Percentiles rank a stretch among this genome's conserved stretches.
Evolutionary conservation across 345 rosid genomes (phyloP).

Genomic region (Sonneratia alba): DNA sequence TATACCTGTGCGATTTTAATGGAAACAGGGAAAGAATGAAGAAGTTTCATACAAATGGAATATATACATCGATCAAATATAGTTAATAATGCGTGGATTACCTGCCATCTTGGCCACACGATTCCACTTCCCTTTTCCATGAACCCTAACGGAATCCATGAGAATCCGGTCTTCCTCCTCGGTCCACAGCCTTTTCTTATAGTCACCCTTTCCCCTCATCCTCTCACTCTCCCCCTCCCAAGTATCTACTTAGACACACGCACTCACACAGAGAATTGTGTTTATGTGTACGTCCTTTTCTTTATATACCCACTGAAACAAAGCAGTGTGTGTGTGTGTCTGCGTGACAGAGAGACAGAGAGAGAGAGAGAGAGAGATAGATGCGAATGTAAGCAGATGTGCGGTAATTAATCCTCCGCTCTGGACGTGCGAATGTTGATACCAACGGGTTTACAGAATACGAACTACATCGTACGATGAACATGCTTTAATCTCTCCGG

Average conservation of each 20-base stretch:
- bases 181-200: conserved; percentile 6
- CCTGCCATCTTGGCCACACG: conserved; percentile 45
- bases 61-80: neutral
- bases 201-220: neutral
- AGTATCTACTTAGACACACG: neutral
- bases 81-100: conserved; percentile 1
- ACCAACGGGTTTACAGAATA: too few relatives aligned
- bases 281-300: neutral
- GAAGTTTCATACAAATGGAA: neutral
- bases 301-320: too few relatives aligned
- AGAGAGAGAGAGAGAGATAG: too few relatives aligned
- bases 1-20: neutral
- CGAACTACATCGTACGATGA: too few relatives aligned
- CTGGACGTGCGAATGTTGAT: too few relatives aligned
- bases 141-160: conserved; percentile 35
- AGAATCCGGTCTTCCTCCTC: conserved; percentile 23
- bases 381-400: too few relatives aligned
- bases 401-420: too few relatives aligned
- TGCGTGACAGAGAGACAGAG: too few relatives aligned
- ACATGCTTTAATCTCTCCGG: too few relatives aligned
- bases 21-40: neutral
- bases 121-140: conserved; percentile 66
- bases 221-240: neutral
- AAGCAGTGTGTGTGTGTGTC: too few relatives aligned
- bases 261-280: neutral